These are phyloP conservation scores for Picochlorum sp. DNA, from an alignment of 139 green algal species.

Conservation along the genomic window DNA sequence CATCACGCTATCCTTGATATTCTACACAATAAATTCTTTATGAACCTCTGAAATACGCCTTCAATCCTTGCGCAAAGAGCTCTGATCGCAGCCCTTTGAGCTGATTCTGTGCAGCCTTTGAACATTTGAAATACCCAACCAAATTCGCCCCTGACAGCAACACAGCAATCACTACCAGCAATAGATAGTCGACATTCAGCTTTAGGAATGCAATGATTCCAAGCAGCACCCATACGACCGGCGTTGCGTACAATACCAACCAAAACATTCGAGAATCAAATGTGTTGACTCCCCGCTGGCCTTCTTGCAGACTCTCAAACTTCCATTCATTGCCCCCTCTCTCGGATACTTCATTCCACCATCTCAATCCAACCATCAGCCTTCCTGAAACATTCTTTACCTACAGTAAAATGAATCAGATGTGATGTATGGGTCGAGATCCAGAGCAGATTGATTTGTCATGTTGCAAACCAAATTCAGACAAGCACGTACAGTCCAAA, in stretches of 20 bases:
- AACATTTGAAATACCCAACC: slow-evolving; percentile 83
- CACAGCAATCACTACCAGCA: slow-evolving; percentile 74
- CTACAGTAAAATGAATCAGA: slow-evolving; percentile 22
- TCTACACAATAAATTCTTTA: slow-evolving; percentile 5
- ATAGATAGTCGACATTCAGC: slow-evolving; percentile 71
- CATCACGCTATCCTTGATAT: neutral
- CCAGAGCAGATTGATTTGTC: too few relatives aligned
- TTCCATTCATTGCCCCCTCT: slow-evolving; percentile 80
- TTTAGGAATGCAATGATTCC: slow-evolving; percentile 54
- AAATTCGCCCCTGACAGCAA: slow-evolving; percentile 71
- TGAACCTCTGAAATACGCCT: slow-evolving; percentile 8
- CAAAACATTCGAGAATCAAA: slow-evolving; percentile 69
- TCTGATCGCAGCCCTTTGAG: slow-evolving; percentile 19
- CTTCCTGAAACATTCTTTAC: slow-evolving; percentile 91
- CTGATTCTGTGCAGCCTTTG: slow-evolving; percentile 52
- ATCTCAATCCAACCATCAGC: slow-evolving; percentile 86
- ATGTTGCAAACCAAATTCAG: neutral
- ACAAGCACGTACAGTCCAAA: slow-evolving; percentile 67
- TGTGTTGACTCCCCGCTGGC: slow-evolving; percentile 53
- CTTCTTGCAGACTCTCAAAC: slow-evolving; percentile 80
- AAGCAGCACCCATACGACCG: slow-evolving; percentile 50
- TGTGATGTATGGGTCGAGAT: neutral
- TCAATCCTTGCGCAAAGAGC: slow-evolving; percentile 10
- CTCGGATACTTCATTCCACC: slow-evolving; percentile 95
- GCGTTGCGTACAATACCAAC: slow-evolving; percentile 52